Evolutionary conservation across 2,329 filamentous ascomycete species (phyloP), one percentile per base, ranked within the genome.

Genomic region (Paecilomyces sp.): DNA sequence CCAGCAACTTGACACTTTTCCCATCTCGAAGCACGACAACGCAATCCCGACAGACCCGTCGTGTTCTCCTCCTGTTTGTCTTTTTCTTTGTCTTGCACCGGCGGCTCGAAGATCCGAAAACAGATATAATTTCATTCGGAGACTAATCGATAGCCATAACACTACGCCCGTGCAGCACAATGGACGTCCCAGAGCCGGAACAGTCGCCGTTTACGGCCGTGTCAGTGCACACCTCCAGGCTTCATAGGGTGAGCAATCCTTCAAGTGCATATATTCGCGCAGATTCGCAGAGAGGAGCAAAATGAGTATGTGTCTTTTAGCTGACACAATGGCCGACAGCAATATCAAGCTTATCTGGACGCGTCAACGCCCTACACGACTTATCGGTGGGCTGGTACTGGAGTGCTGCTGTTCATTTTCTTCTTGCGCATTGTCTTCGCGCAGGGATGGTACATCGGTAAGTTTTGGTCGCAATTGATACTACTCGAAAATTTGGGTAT

Each of bases 391-490:
- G 74, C 89, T 63, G 88, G 88, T 74, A 96, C 93, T n/a, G 90
- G 78, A 57, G 81, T 84, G 50, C 82, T 89, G 59, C 85, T 97
- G 61, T 59, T 91, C 63, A 63, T 92, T 68, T 99, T 99, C 82
- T 93, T 91, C 74, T 74, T 94, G 66, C 88, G 94, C 73, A 95
- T 99, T 76, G 82, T 99, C 65, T 64, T 96, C 56, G 91, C 92
- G 61, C 92, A 97, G 80, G 94, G 94, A 78, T 99, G 94, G 94
- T 99, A 99, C 76, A 97, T 99, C 66, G 92, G 92, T 96, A 83
- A 64, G 80, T 62, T 24, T 53, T 18, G n/a, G n/a, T 18, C 41
- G 2, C 50, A 18, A 28, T 22, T 52, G 53, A 8, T n/a, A 47
- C n/a, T 47, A 2, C 7, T n/a, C 41, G n/a, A n/a, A 1, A 47